Conservation (phyloP, 1,139 yeast genomes). For the Suhomyces ambrosiae region DNA sequence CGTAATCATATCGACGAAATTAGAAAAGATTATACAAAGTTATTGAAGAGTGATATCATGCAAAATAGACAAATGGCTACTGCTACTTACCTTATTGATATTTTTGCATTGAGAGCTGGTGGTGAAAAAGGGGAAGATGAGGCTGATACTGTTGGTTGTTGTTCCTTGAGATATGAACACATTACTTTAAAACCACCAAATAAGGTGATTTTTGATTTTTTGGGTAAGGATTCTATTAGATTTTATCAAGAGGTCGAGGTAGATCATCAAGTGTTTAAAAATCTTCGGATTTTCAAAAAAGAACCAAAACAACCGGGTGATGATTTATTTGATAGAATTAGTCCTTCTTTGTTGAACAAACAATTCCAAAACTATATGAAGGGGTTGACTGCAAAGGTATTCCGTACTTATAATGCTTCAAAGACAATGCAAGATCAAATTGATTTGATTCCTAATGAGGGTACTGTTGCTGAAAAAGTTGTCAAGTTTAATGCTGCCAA, state of each 20-base stretch:
- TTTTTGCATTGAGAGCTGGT: constrained; percentile 97
- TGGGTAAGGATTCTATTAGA: constrained; percentile 95
- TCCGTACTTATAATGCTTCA: constrained; percentile 96
- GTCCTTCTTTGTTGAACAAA: constrained; percentile 79
- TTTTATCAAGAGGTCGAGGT: constrained; percentile 92
- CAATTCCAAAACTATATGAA: constrained; percentile 89
- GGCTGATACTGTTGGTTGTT: constrained; percentile 98
- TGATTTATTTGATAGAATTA: constrained; percentile 86
- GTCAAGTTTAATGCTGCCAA: constrained; percentile 92
- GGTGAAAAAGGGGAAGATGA: constrained; percentile 97
- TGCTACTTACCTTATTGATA: constrained; percentile 89
- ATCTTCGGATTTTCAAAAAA: constrained; percentile 82
- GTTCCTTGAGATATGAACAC: constrained; percentile 89
- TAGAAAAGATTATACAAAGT: constrained; percentile 70
- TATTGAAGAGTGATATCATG: constrained; percentile 77
- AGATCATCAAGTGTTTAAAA: constrained; percentile 85
- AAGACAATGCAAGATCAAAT: constrained; percentile 95
- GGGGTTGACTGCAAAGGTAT: constrained; percentile 93
- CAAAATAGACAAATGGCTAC: constrained; percentile 90
- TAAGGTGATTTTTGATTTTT: constrained; percentile 85
- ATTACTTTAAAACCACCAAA: constrained; percentile 84
- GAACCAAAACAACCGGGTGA: constrained; percentile 90
- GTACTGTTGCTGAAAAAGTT: constrained; percentile 85
- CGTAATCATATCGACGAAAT: constrained; percentile 71
- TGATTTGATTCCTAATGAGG: constrained; percentile 78